These are phyloP conservation scores for Cyberlindnera amylophila DNA, from an alignment of 805 yeast genomes.

Conservation along the genomic window DNA sequence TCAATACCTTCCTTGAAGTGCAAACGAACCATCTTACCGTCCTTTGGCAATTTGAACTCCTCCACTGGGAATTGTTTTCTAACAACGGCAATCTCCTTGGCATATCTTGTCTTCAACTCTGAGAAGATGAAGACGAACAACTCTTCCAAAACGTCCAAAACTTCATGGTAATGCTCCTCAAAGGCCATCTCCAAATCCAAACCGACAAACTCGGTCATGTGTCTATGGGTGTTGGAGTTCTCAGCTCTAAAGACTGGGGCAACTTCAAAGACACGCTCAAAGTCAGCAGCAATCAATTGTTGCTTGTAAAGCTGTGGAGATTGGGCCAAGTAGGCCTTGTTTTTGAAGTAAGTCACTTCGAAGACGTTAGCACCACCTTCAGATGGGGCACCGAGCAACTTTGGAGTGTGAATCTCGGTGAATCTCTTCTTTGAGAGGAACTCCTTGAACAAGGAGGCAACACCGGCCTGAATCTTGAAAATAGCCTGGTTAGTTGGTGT, in stretches of 20 bases:
- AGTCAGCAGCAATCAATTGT: constrained; percentile 96
- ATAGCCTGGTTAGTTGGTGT: constrained; percentile 97
- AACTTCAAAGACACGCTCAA: constrained; percentile 91
- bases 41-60: constrained; percentile 90
- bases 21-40: constrained; percentile 88
- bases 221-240: constrained; percentile 98
- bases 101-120: constrained; percentile 75
- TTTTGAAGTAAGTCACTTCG: constrained; percentile 88
- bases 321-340: constrained; percentile 92
- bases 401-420: constrained; percentile 94
- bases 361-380: constrained; percentile 99
- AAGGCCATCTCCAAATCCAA: constrained; percentile 97
- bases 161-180: constrained; percentile 98
- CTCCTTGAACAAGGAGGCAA: constrained; percentile 84
- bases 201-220: constrained; percentile 97
- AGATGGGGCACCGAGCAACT: constrained; percentile 89
- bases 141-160: constrained; percentile 55
- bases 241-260: constrained; percentile 99
- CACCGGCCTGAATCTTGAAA: constrained; percentile 90
- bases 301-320: constrained; percentile 98
- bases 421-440: constrained; percentile 65
- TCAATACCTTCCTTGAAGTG: constrained; percentile 89
- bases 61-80: constrained; percentile 96
- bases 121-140: constrained; percentile 85
- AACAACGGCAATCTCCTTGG: constrained; percentile 80